A percentile compares a stretch with the other conserved stretches of the same genome.
phyloP scores from a whole-genome alignment of 2,329 filamentous ascomycete species.

The Epichloe hybrida region DNA sequence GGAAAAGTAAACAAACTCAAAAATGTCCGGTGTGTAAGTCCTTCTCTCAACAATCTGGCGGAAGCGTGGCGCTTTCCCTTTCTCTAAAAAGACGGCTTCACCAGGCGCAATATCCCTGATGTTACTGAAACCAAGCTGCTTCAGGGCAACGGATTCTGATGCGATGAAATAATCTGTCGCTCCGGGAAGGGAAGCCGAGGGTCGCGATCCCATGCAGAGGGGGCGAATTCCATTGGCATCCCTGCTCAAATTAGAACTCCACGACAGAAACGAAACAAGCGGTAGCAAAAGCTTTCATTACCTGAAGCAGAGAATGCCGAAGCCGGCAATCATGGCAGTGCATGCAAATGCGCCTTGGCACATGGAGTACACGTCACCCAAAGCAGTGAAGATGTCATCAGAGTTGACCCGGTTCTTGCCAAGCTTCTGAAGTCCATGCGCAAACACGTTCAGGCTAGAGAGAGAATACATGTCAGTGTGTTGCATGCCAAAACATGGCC shows the following conservation, averaged over 20 bases:
- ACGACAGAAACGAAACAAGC: no score
- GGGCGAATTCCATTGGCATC: slow-evolving; percentile 54
- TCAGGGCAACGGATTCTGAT: slow-evolving; percentile 74
- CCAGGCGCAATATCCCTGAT: slow-evolving; percentile 70
- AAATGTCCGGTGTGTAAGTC: slow-evolving; percentile 64
- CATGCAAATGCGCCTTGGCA: slow-evolving; percentile 69
- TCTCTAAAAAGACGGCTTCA: slow-evolving; percentile 73
- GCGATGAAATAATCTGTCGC: slow-evolving; percentile 81
- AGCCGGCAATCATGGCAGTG: slow-evolving; percentile 70
- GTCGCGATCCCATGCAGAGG: slow-evolving; percentile 62
- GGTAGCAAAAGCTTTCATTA: neutral
- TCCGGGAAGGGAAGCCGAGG: slow-evolving; percentile 45
- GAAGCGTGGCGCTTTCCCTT: slow-evolving; percentile 62
- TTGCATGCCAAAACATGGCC: no score
- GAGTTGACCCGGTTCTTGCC: slow-evolving; percentile 69
- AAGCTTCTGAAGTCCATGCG: slow-evolving; percentile 65
- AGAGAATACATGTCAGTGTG: slow-evolving; percentile 6
- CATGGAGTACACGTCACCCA: slow-evolving; percentile 57
- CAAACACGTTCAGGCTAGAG: slow-evolving; percentile 62
- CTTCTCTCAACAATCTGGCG: slow-evolving; percentile 55
- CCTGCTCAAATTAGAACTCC: neutral
- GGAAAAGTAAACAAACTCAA: slow-evolving; percentile 81
- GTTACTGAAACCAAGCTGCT: slow-evolving; percentile 65
- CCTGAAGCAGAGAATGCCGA: slow-evolving; percentile 67
- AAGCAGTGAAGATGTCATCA: slow-evolving; percentile 60